Evolutionary conservation across 1,284 basidiomycete species (phyloP), one percentile per base, ranked within the genome.

Genomic region (Clitocybe nebularis): DNA sequence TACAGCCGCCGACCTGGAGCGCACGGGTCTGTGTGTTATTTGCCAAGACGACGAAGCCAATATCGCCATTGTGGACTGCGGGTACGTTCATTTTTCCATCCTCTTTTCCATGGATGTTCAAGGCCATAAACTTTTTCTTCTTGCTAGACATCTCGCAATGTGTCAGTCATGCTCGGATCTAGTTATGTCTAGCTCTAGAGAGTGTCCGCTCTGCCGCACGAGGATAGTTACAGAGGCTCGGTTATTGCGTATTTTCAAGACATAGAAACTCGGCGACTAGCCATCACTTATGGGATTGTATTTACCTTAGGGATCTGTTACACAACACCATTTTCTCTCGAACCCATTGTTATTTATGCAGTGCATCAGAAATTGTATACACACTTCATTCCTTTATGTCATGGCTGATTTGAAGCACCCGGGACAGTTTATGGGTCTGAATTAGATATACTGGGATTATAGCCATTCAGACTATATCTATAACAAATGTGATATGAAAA

Each of bases 1-100:
- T 37, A 66, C 60, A 57, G 56, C 63, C 5, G 57, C 67, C 0
- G 63, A 58, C 28, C 60, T 75, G 4, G 88, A 91, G 45, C 74
- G 84, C 14, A 74, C 72, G 9, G 90, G 91, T 0, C 62, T 92
- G 2, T 94, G 90, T 58, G 87, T 93, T 0, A 78, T 93, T 11
- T 94, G 91, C 59, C 89, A 93, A 58, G 91, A 93, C 52, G 87
- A 92, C 44, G 90, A 93, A 52, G 90, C 90, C 0, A 91, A 86
- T 49, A 87, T 94, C 41, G 91, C 89, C 1, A 82, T 92, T 39
- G 86, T 93, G n/a, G 90, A 94, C 62, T 94, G 91, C 76, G 91
- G 91, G 84, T 89, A 58, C 36, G 83, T 74, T 2, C 34, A 35
- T 14, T 40, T 33, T 36, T 10, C 32, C 17, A 37, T 41, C 36